Conservation (phyloP, 352 stramenopile genomes). For the Phytophthora ramorum region DNA sequence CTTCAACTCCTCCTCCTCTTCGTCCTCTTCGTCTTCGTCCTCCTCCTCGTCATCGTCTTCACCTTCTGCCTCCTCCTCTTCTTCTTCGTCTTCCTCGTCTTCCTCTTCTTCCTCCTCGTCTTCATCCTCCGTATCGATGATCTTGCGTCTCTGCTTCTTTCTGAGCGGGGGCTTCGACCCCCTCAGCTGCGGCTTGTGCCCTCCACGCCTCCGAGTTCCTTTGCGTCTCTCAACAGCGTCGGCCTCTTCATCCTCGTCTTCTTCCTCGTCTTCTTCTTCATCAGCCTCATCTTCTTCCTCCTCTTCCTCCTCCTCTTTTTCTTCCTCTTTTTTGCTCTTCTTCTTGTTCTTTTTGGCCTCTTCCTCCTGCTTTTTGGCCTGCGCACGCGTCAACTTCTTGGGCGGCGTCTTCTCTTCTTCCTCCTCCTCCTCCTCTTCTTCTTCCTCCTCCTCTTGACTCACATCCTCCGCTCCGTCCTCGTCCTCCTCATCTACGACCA, state of each 20-base stretch:
- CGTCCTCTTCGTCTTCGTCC: conserved; percentile 31
- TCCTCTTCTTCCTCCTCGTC: conserved; percentile 37
- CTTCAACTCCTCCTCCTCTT: conserved; percentile 13
- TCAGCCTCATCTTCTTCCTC: conserved; percentile 42
- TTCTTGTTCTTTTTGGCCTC: conserved; percentile 44
- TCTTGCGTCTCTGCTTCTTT: conserved; percentile 47
- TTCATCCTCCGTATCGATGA: conserved; percentile 49
- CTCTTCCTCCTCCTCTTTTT: conserved; percentile 39
- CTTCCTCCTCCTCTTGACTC: conserved; percentile 41
- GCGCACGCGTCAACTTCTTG: conserved; percentile 43
- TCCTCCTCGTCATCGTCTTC: conserved; percentile 34
- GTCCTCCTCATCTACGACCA: conserved; percentile 75
- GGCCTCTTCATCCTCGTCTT: conserved; percentile 39
- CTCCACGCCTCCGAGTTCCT: conserved; percentile 14
- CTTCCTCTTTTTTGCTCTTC: conserved; percentile 42
- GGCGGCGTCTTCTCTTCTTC: conserved; percentile 38
- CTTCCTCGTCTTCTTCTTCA: conserved; percentile 53
- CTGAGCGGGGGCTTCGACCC: conserved; percentile 28
- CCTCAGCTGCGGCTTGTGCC: conserved; percentile 30
- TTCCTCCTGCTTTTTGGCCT: conserved; percentile 41
- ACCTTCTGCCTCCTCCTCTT: conserved; percentile 29
- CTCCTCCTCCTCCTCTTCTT: conserved; percentile 39
- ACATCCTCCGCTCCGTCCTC: conserved; percentile 34
- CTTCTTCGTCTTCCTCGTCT: conserved; percentile 27
- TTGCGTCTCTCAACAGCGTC: conserved; percentile 34